Base-by-base conservation (phyloP, 2,329 filamentous ascomycete species). In the Venturia nashicola region DNA sequence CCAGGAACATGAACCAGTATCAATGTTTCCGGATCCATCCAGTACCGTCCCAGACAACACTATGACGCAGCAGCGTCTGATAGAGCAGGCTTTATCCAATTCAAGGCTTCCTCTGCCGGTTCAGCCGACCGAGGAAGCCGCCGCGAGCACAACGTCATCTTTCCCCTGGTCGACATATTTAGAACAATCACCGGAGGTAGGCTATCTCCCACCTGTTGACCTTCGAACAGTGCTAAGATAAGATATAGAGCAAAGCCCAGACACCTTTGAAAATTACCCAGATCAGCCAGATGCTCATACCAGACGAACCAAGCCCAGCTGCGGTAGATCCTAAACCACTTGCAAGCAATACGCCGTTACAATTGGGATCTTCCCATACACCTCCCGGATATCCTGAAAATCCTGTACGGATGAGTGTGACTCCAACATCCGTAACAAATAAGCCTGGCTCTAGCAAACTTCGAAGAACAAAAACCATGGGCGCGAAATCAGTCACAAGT, bases 31-130 rank as follows among this genome's bases (percentile, higher is more conserved):
- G 8, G 61, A 54, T 39, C 46, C 32, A 27, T 59, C 62, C 36
- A 64, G 62, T 42, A 64, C 62, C 7, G n/a, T 64, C 43, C 62
- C 62, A 11, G 55, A 64, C 42, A 64, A 59, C 39, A 60, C 62
- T 9, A 48, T 61, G 42, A 64, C 54, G 18, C 62, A 64, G 55
- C 54, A 61, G 54, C 54, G 40, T 8, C 32, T 64, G 16, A 14
- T 64, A 1, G 46, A 64, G 36, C 34, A 61, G 60, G 61, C 61
- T 16, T 57, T 63, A n/a, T 46, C 20, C 3, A 57, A 63, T 43
- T 18, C 27, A 39, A 46, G 40, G 16, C 32, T 44, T 14, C 42
- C 8, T 23, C 36, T 39, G 18, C 20, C 36, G 11, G n/a, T 34
- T n/a, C 44, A 54, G 20, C 32, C 18, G 23, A 23, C n/a, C 32